Evolutionary conservation across 441 rosid species (phyloP), one percentile per base, ranked within the genome.

Genomic region (Corymbia calophylla): DNA sequence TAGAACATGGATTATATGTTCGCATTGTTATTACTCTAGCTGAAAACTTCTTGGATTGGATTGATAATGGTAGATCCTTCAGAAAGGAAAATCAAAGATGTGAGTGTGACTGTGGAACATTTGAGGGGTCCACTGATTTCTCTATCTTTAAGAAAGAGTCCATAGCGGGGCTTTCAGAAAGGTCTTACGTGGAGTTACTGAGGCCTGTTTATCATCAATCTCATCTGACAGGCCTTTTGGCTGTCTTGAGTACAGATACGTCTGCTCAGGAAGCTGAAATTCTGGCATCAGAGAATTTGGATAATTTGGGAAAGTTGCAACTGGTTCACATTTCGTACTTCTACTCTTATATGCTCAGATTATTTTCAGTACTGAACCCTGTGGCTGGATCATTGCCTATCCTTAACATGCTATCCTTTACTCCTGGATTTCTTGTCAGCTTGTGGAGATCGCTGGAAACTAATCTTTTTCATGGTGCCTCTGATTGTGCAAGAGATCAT

Each of bases 341-440:
- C 89, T 98, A 98, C 92, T 97, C 99, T 82, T 93, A 93, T 93
- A 93, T 97, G 94, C 95, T 98, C 92, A 95, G 98, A 93, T 94
- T 98, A 90, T 97, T 94, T 93, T 91, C 96, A 35, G 88, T 92
- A 88, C 88, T 94, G 89, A 96, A 96, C 94, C 97, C 98, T 66
- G 86, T 90, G 60, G 92, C 91, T 89, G 98, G 99, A 64, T 92
- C 96, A 12, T 93, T 97, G 93, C 96, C 98, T 92, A 94, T 97
- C 87, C 99, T 98, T 89, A 98, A 98, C 91, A 95, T 96, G 97
- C 93, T 98, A 73, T 94, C 99, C 91, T 98, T 98, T 93, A 94
- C 97, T 88, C 99, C 99, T 91, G 98, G 98, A 91, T 97, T 91
- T 92, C 93, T 97, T 92, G 92, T 92, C 90, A 92, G 91, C 89